Base-by-base conservation (phyloP, 2,329 filamentous ascomycete genomes). In the Microdochium paspali region DNA sequence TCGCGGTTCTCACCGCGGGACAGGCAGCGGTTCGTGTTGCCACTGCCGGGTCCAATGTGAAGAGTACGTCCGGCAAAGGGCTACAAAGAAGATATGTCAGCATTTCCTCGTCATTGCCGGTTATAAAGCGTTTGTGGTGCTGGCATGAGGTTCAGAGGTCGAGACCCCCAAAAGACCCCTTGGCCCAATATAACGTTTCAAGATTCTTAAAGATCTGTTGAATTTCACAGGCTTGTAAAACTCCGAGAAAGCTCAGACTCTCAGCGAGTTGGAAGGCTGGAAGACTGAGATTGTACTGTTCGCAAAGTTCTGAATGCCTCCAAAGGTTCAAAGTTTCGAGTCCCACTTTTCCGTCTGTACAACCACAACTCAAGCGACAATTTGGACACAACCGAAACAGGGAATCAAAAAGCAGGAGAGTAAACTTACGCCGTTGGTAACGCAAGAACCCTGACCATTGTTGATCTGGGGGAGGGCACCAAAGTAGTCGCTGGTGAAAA, bases 401-500 rank as follows among this genome's bases (percentile, higher is more conserved):
- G 46, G 39, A 21, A 26, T 18, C 24, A 20, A 15, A 47, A 25
- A 18, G 39, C 13, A 7, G 39, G 20, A 25, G 10, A 10, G 24
- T 25, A 12, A 23, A 56, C 56, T 51, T 49, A 56, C 56, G 35
- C 61, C 61, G 44, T 53, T 45, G 47, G 30, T 53, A 26, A 63
- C 51, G 45, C 61, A 63, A n/a, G 51, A 55, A 46, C 56, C 60
- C 9, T 53, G 50, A 44, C 53, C 54, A 49, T 60, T 57, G 44
- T 49, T 54, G 24, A 56, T 23, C 15, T 47, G 50, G 44, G 58
- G 54, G 23, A 63, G 53, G 48, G 21, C 53, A 24, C 61, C 61
- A 31, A 63, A 62, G 52, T 59, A 62, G 43, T 54, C 42, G 31
- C 39, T 18, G 13, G 58, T 59, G 56, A 62, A 63, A 25, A 62